Evolutionary conservation across 2,329 filamentous ascomycete species (phyloP).

Genomic region (Aspergillus neoniger): DNA sequence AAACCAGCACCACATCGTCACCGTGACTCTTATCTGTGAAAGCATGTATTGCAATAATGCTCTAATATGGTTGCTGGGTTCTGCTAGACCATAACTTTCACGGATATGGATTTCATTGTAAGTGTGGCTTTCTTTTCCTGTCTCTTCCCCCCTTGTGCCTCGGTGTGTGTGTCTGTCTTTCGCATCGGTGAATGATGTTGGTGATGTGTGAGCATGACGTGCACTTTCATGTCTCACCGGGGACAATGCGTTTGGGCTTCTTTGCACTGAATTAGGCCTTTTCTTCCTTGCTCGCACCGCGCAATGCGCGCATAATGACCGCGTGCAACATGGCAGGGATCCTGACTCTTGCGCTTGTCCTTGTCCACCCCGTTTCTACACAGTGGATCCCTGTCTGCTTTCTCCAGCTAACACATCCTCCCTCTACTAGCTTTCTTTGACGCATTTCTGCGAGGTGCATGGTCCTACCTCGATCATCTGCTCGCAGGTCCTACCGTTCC

Average conservation of each 20-base stretch:
- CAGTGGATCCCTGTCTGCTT: conserved; percentile 7
- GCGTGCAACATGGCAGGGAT: conserved; percentile 12
- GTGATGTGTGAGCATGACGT: neutral
- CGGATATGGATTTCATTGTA: conserved; percentile 50
- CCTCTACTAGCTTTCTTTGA: conserved; percentile 56
- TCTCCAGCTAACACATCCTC: conserved; percentile 7
- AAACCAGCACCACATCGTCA: conserved; percentile 7
- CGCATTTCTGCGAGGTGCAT: conserved; percentile 65
- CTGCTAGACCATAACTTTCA: conserved; percentile 30
- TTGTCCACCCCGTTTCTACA: neutral
- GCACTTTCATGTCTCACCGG: neutral
- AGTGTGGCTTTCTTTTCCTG: conserved; percentile 31
- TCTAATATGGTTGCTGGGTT: conserved; percentile 30
- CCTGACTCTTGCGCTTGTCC: conserved; percentile 7
- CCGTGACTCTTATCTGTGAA: conserved; percentile 17
- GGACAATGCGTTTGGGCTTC: neutral
- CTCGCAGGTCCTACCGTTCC: conserved; percentile 58
- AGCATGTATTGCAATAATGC: conserved; percentile 39
- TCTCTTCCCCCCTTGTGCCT: conserved; percentile 2
- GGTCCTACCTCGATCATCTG: conserved; percentile 64
- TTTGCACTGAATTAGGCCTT: neutral
- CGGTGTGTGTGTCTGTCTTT: neutral
- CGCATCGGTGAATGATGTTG: neutral
- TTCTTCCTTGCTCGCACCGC: neutral
- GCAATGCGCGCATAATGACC: neutral